Conservation (phyloP, 257 asterid genomes). For the Ajuga chamaepitys region DNA sequence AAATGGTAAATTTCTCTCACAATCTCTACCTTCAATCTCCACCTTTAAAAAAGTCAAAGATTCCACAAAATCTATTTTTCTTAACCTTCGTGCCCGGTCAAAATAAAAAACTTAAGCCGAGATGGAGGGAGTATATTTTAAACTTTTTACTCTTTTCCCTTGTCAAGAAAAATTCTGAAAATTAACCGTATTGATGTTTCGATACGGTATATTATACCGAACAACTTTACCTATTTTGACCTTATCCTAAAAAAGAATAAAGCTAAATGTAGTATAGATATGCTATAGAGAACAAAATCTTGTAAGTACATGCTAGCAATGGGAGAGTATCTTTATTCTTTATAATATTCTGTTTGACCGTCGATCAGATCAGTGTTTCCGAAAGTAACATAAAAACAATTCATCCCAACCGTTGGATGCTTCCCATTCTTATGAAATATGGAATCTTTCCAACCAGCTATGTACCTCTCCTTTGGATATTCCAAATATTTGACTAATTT, state of each 20-base stretch:
- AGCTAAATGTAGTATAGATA: constrained; percentile 1
- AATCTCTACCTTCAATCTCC: too few relatives aligned
- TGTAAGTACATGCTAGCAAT: constrained; percentile 25
- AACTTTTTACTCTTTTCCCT: too few relatives aligned
- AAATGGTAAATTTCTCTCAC: too few relatives aligned
- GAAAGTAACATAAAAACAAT: constrained; percentile 13
- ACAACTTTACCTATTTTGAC: too few relatives aligned
- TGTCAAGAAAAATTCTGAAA: too few relatives aligned
- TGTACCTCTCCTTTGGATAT: constrained; percentile 7
- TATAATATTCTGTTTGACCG: constrained; percentile 40
- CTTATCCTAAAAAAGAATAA: constrained; percentile 20
- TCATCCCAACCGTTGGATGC: background rate
- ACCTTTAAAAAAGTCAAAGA: too few relatives aligned
- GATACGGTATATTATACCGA: too few relatives aligned
- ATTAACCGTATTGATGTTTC: too few relatives aligned
- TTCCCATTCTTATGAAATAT: constrained; percentile 7
- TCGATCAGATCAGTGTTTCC: constrained; percentile 12
- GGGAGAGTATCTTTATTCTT: constrained; percentile 21
- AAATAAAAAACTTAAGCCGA: too few relatives aligned
- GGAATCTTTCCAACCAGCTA: constrained; percentile 10
- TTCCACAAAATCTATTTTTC: too few relatives aligned
- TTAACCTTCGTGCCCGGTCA: too few relatives aligned
- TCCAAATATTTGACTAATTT: background rate
- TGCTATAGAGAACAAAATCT: constrained; percentile 26
- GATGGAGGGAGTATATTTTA: too few relatives aligned